Evolutionary conservation across 805 yeast species (phyloP), one percentile per base, ranked within the genome.

Genomic region (Barnettozyma botsteinii): DNA sequence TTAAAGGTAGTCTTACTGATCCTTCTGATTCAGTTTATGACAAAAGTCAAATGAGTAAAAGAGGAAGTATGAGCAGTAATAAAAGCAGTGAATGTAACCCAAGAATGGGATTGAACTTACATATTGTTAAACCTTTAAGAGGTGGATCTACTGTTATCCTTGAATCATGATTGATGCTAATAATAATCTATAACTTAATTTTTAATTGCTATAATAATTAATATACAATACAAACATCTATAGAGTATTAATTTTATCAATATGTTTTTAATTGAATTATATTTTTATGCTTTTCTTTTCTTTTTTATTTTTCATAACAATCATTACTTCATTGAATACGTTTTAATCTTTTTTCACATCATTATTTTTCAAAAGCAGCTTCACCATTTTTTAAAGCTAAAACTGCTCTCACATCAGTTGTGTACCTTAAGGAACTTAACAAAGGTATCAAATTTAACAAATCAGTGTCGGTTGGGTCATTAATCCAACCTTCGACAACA

Each of bases 401-500:
- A 3, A 91, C 66, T 26, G 75, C 75, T 48, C 97, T 67, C 18
- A 91, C 96, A 60, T 91, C 98, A 8, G 87, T 79, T 21, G 91
- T 79, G 47, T 77, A 75, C 42, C 95, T 70, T 53, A 93, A 62
- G 21, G 91, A 81, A 52, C 79, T 75, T 31, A 87, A 64, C 55
- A 93, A 64, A 2, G 98, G 98, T 31, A 93, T 60, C 38, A 93
- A 63, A 52, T 87, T 80, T 61, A 93, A 66, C 43, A 93, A 65
- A 53, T 87, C 95, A 18, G 80, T 68, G 56, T 93, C 98, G 27
- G 81, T 75, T n/a, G 94, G 95, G 61, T 93, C 98, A 56, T 85
- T 86, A 47, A 93, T 87, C 98, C 98, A 93, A 33, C 98, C 98
- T 62, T 89, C 96, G 7, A 93, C 87, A 65, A 83, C 79, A 18